Base-by-base conservation (phyloP, 2,329 filamentous ascomycete genomes). In the Claviceps pusilla region DNA sequence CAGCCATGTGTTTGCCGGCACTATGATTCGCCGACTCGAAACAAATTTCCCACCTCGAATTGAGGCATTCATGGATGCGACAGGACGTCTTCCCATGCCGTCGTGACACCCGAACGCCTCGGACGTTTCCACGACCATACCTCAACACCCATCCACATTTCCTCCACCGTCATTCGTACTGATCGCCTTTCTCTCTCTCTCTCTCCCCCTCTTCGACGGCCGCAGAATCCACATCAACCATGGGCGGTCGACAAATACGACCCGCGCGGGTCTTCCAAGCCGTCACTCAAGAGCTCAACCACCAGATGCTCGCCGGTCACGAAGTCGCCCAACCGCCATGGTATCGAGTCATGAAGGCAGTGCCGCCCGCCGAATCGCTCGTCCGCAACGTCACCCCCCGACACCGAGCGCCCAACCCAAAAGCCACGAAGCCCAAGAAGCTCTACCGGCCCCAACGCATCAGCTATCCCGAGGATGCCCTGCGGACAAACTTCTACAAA, bases 381-480 rank as follows among this genome's bases (percentile, higher is more conserved):
- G 76, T 76, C 31, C 75, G 82, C 54, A 73, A 75, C 6, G 66
- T 77, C 54, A 72, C 79, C 2, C 65, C 71, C 16, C 71, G 74
- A 54, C 77, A 79, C 62, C 66, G 65, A 50, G 53, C 62, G 31
- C 59, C 61, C 4, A 65, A 70, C 56, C 65, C 67, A n/a, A 80
- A 76, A 62, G 56, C 61, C 35, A 70, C 71, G 52, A 74, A 76
- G 66, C 76, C 85, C 35, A 89, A 82, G 69, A 81, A 83, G 61
- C 73, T 95, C 62, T 97, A 90, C 74, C 81, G 83, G 62, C 93
- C 93, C 1, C 79, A 89, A 59, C 71, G 75, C 55, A 83, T 98
- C 59, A 73, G 72, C 53, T 96, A 93, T 67, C 80, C 86, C 57
- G 93, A 98, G 68, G 93, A 98, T 70, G 70, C 73, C 57, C 75